Percentiles rank a stretch among this genome's conserved stretches.
These are phyloP conservation scores for Lumnitzera racemosa DNA, from an alignment of 345 rosid genomes.

Conservation along the genomic window DNA sequence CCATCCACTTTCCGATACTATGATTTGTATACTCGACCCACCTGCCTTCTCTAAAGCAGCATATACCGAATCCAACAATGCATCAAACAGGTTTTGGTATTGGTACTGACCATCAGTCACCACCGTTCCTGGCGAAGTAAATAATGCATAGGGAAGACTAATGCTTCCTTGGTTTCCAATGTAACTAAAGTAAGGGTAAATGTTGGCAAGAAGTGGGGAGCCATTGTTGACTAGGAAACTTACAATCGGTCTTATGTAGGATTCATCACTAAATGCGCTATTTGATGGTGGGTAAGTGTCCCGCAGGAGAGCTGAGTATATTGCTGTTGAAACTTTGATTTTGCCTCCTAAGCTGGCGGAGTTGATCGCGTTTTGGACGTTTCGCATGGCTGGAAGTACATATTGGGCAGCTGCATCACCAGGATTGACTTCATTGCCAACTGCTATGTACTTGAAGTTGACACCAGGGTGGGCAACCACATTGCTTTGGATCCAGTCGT, in stretches of 20 bases:
- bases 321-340: constrained; percentile 31
- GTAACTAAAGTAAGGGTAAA: constrained; percentile 22
- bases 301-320: constrained; percentile 6
- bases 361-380: constrained; percentile 6
- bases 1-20: constrained; percentile 30
- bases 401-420: constrained; percentile 8
- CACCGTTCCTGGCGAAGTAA: constrained; percentile 9
- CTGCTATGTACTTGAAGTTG: constrained; percentile 38
- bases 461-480: constrained; percentile 20
- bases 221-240: constrained; percentile 12
- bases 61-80: constrained; percentile 22
- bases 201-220: constrained; percentile 24
- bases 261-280: constrained; percentile 7
- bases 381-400: constrained; percentile 22
- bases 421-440: constrained; percentile 37
- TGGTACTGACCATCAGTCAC: constrained; percentile 10
- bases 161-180: background rate
- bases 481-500: constrained; percentile 29
- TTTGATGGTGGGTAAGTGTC: constrained; percentile 25
- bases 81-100: constrained; percentile 22
- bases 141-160: constrained; percentile 18
- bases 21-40: constrained; percentile 7
- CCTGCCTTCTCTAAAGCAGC: constrained; percentile 21
- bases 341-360: constrained; percentile 14
- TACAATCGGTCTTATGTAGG: constrained; percentile 22